Conservation (phyloP, 306 rosid genomes). For the Trichosanthes cucumerina region DNA sequence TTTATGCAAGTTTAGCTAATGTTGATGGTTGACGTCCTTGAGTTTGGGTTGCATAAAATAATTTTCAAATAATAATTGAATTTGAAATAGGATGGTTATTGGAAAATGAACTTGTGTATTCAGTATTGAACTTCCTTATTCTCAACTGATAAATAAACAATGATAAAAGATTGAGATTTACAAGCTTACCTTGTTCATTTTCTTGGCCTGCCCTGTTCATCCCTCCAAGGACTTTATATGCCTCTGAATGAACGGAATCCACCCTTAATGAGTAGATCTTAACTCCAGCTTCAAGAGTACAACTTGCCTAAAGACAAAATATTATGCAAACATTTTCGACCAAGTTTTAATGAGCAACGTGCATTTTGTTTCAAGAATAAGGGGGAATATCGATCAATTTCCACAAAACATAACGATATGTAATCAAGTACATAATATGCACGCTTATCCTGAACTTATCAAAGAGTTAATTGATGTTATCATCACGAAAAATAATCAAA, state of each 20-base stretch:
- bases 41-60: neutral
- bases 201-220: constrained; percentile 96
- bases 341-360: neutral
- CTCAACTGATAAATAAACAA: neutral
- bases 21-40: neutral
- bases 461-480: neutral
- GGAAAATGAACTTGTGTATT: neutral
- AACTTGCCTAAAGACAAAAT: constrained; percentile 58
- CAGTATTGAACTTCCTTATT: neutral
- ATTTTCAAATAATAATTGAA: neutral
- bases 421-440: neutral
- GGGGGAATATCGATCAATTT: neutral
- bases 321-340: neutral
- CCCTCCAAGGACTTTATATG: constrained; percentile 95
- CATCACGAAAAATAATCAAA: neutral
- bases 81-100: neutral
- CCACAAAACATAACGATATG: neutral
- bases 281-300: constrained; percentile 97
- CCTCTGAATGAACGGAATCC: constrained; percentile 93
- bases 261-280: constrained; percentile 83
- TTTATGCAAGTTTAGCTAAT: neutral
- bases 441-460: neutral
- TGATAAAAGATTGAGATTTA: neutral
- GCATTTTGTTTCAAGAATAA: neutral
- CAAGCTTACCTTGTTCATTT: constrained; percentile 54